phyloP scores from a whole-genome alignment of 2,329 filamentous ascomycete genomes.

The Calonectria pauciramosa region DNA sequence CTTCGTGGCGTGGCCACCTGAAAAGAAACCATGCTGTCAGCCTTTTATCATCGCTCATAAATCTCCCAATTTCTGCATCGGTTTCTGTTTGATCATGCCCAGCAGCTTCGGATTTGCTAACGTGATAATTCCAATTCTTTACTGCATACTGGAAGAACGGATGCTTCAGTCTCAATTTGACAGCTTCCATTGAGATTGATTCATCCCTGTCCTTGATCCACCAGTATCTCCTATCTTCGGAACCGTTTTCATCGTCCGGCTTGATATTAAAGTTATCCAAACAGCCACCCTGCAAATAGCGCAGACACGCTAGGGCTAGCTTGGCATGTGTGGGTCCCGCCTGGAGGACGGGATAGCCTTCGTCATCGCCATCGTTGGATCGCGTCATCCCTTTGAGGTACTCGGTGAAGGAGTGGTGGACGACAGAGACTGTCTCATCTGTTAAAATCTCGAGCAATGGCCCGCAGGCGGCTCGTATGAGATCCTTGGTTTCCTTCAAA shows the following conservation, averaged over 20 bases:
- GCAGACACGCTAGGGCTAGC: conserved; percentile 27
- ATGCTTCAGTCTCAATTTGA: conserved; percentile 29
- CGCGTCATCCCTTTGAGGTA: conserved; percentile 28
- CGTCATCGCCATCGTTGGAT: not conserved
- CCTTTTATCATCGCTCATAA: conserved; percentile 25
- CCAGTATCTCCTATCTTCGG: not conserved
- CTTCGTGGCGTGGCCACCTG: conserved; percentile 14
- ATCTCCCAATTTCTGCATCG: conserved; percentile 14
- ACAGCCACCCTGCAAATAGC: conserved; percentile 19
- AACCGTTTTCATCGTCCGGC: not conserved
- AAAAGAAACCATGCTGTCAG: conserved; percentile 31
- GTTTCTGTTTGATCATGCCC: conserved; percentile 34
- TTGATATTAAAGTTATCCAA: conserved; percentile 10
- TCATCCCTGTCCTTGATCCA: not conserved
- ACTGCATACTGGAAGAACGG: conserved; percentile 49
- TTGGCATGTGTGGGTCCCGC: conserved; percentile 20
- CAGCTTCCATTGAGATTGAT: not conserved
- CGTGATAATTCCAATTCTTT: conserved; percentile 49
- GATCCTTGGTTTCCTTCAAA: conserved; percentile 17
- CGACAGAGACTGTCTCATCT: conserved; percentile 34
- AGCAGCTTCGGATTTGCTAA: conserved; percentile 34
- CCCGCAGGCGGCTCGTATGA: conserved; percentile 24
- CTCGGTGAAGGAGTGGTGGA: conserved; percentile 37
- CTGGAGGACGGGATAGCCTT: conserved; percentile 13
- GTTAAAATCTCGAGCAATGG: conserved; percentile 30